phyloP scores from a whole-genome alignment of 1,284 basidiomycete genomes.

The Erythrobasidium hasegawianum region DNA sequence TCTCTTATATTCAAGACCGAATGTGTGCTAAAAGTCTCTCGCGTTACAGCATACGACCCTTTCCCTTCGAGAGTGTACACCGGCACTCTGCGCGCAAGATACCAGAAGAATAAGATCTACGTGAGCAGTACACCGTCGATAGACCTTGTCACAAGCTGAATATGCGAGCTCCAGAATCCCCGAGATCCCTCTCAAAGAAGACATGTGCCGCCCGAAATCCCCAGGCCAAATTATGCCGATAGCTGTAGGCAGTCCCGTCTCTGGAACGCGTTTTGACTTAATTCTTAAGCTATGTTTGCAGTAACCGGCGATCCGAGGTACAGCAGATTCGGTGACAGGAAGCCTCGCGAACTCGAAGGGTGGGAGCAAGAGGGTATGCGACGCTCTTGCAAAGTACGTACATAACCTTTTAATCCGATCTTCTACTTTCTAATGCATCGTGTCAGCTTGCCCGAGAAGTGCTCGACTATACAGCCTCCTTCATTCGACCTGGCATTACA shows the following conservation, averaged over 20 bases:
- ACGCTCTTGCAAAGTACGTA: slow-evolving; percentile 65
- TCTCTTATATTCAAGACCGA: neutral
- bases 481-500: slow-evolving; percentile 82
- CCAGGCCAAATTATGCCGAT: slow-evolving; percentile 70
- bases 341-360: slow-evolving; percentile 56
- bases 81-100: slow-evolving; percentile 66
- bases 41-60: slow-evolving; percentile 65
- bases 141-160: neutral
- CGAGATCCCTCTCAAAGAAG: slow-evolving; percentile 60
- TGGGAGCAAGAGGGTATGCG: slow-evolving; percentile 77
- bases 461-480: slow-evolving; percentile 79
- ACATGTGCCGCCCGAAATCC: slow-evolving; percentile 66
- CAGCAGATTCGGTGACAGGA: slow-evolving; percentile 7
- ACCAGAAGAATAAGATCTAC: slow-evolving; percentile 54
- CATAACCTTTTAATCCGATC: neutral
- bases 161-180: slow-evolving; percentile 11
- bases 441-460: slow-evolving; percentile 80
- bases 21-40: too few species aligned
- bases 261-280: too few species aligned
- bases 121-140: slow-evolving; percentile 9
- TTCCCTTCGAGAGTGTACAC: slow-evolving; percentile 65
- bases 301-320: slow-evolving; percentile 37
- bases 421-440: slow-evolving; percentile 33
- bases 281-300: too few species aligned
- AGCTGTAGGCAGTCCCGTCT: too few species aligned